These are phyloP conservation scores for Claviceps digitariae DNA, from an alignment of 2,329 filamentous ascomycete species.

Conservation along the genomic window DNA sequence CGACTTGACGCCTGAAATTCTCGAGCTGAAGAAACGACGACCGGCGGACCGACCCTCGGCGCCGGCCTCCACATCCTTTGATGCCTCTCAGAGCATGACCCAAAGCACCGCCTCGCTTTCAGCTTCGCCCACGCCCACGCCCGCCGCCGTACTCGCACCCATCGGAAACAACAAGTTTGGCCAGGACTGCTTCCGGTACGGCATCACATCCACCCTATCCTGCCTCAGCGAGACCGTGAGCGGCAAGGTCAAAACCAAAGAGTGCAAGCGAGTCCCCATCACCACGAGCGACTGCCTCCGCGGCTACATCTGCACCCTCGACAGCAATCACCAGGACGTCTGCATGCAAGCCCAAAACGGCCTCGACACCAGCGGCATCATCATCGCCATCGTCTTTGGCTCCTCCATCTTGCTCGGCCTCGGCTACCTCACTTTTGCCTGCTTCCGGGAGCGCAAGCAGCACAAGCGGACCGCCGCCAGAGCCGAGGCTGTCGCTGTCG, in stretches of 20 bases:
- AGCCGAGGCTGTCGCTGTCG: slow-evolving; percentile 36
- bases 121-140: not conserved
- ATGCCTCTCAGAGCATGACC: not conserved
- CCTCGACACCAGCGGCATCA: slow-evolving; percentile 30
- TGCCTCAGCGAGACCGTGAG: slow-evolving; percentile 28
- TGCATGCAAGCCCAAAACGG: slow-evolving; percentile 26
- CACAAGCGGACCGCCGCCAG: slow-evolving; percentile 30
- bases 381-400: slow-evolving; percentile 35
- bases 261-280: slow-evolving; percentile 26
- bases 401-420: slow-evolving; percentile 24
- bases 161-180: slow-evolving; percentile 7
- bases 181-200: slow-evolving; percentile 21
- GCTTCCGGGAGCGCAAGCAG: slow-evolving; percentile 34
- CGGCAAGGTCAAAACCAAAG: slow-evolving; percentile 18
- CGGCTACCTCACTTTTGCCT: slow-evolving; percentile 32
- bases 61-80: not conserved
- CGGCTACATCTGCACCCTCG: slow-evolving; percentile 30
- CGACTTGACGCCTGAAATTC: slow-evolving; percentile 10
- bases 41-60: slow-evolving; percentile 4
- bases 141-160: not conserved
- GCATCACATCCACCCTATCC: slow-evolving; percentile 19
- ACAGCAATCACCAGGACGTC: slow-evolving; percentile 21
- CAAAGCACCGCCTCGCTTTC: not conserved
- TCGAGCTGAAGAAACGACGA: slow-evolving; percentile 18
- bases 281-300: slow-evolving; percentile 26